Base-by-base conservation (phyloP, 352 stramenopile species). In the Phytophthora litchii region DNA sequence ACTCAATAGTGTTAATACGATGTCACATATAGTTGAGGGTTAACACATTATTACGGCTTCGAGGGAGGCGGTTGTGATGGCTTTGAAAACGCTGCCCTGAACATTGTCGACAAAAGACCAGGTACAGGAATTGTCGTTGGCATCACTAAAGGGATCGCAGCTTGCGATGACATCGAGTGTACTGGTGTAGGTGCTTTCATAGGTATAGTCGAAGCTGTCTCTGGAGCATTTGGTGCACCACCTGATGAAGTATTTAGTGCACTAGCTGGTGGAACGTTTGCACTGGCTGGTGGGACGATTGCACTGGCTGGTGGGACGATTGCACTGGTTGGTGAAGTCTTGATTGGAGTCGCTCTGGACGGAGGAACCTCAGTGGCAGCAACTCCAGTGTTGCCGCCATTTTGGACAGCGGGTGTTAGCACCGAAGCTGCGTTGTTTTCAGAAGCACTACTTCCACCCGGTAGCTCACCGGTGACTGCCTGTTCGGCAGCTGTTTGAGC, bases 401-500 rank as follows among this genome's bases (percentile, higher is more conserved):
- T 20, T 34, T 60, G 35, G 12, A 12, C 25, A 70, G 44, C 27
- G 37, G 23, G 4, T 35, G 36, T 16, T 43, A 45, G 16, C n/a
- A 48, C 20, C 20, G 36, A 35, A 55, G 31, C 3, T 32, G 49
- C 10, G 19, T 48, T 53, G 27, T 32, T 47, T 5, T 19, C 52
- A 42, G 23, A 47, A 36, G 23, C 34, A 17, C 19, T 34, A 48
- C 13, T 44, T 7, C 13, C 32, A 51, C 7, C 29, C 31, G 23
- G 27, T 21, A 63, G 36, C 7, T 55, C 20, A 1, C 6, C 29
- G 17, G 23, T 69, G 14, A 20, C 9, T 31, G 25, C 17, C 31
- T 51, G 37, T 42, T 66, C 49, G 19, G 31, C 49, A n/a, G 38
- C 43, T 45, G 12, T 44, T 13, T 59, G 50, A 3, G 13, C 16